Percentiles rank a stretch among this genome's conserved stretches.
phyloP scores from a whole-genome alignment of 192 early-diverging fungal genomes.

The Coemansia sp. region DNA sequence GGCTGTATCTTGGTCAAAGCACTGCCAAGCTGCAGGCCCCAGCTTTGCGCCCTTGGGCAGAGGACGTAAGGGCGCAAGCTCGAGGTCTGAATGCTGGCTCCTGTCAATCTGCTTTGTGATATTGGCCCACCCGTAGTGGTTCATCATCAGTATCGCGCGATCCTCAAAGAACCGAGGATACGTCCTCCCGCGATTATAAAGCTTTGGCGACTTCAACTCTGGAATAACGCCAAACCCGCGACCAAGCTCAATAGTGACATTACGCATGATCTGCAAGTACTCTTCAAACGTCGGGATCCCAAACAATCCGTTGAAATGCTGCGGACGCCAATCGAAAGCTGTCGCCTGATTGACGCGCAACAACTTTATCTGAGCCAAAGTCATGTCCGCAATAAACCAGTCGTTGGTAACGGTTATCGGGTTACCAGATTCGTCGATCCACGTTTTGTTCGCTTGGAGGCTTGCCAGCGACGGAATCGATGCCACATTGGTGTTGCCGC shows the following conservation, averaged over 20 bases:
- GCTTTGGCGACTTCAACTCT: conserved; percentile 52
- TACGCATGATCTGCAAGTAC: conserved; percentile 45
- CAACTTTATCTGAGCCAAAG: conserved; percentile 34
- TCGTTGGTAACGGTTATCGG: conserved; percentile 19
- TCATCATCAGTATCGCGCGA: conserved; percentile 38
- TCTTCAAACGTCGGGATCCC: conserved; percentile 51
- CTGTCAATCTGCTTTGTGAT: conserved; percentile 20
- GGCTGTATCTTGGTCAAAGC: conserved; percentile 53
- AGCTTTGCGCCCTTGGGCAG: conserved; percentile 1
- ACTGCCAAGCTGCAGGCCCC: conserved; percentile 47
- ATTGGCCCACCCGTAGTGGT: conserved; percentile 45
- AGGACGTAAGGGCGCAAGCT: conserved; percentile 3
- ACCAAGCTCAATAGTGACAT: conserved; percentile 29
- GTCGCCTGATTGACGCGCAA: conserved; percentile 36
- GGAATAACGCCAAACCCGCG: conserved; percentile 49
- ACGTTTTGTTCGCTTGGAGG: conserved; percentile 34
- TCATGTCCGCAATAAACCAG: conserved; percentile 55
- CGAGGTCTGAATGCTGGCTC: conserved; percentile 19
- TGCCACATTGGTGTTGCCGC: conserved; percentile 40
- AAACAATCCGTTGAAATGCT: conserved; percentile 49
- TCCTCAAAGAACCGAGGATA: conserved; percentile 54
- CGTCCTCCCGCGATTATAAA: conserved; percentile 33
- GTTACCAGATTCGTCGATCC: conserved; percentile 18
- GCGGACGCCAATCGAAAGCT: conserved; percentile 32
- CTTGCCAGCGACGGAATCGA: conserved; percentile 25